These are phyloP conservation scores for Aureobasidium sp. DNA, from an alignment of 2,329 filamentous ascomycete species.

Conservation along the genomic window DNA sequence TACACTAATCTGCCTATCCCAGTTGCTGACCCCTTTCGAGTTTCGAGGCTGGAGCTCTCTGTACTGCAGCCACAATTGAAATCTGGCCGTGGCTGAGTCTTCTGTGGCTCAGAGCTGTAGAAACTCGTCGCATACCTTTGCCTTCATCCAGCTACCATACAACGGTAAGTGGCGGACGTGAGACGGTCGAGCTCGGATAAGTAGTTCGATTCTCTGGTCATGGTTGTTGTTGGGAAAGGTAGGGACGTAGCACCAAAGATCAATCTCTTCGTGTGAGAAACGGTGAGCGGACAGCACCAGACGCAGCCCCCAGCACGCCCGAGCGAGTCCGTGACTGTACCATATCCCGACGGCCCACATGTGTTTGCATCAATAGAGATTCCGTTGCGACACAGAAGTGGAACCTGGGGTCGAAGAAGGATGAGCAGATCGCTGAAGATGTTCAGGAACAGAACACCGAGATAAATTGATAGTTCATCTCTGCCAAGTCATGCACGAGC, in stretches of 20 bases:
- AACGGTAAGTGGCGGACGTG: neutral
- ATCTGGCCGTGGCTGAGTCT: neutral
- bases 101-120: neutral
- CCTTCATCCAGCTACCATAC: neutral
- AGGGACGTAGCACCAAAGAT: neutral
- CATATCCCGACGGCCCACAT: neutral
- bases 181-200: neutral
- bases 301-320: neutral
- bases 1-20: neutral
- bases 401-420: neutral
- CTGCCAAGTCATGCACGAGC: neutral
- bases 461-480: neutral
- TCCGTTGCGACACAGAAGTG: neutral
- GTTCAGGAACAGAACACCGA: neutral
- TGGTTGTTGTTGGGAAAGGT: neutral
- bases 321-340: too few species aligned
- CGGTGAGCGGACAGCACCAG: neutral
- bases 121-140: neutral
- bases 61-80: neutral
- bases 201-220: neutral
- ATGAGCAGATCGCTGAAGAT: neutral
- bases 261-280: neutral
- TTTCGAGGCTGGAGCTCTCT: neutral
- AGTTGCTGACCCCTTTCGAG: neutral
- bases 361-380: neutral